A percentile compares a stretch with the other conserved stretches of the same genome.
These are phyloP conservation scores for Stenocarpella maydis DNA, from an alignment of 2,329 filamentous ascomycete species.

Conservation along the genomic window DNA sequence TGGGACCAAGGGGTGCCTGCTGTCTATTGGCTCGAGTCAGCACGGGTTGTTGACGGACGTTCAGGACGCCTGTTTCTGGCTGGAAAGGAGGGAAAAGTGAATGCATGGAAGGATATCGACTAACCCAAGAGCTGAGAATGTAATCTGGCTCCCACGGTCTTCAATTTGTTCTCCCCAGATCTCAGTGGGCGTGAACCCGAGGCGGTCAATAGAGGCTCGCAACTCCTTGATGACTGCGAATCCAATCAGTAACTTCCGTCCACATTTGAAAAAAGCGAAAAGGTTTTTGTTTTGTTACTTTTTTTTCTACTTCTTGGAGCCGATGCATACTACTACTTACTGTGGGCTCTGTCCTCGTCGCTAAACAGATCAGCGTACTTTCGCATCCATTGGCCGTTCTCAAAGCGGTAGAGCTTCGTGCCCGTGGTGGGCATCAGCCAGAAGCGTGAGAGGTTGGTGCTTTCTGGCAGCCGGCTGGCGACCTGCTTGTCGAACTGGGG, in stretches of 20 bases:
- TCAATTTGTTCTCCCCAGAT: slow-evolving; percentile 51
- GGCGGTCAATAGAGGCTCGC: slow-evolving; percentile 46
- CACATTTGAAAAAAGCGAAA: not conserved
- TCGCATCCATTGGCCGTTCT: slow-evolving; percentile 42
- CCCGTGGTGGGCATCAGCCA: slow-evolving; percentile 54
- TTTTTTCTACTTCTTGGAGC: too few species aligned
- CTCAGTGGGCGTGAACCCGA: slow-evolving; percentile 47
- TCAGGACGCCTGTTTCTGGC: not conserved
- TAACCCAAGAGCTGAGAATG: slow-evolving; percentile 49
- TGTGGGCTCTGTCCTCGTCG: slow-evolving; percentile 42
- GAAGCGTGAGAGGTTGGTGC: slow-evolving; percentile 47
- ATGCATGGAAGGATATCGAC: not conserved
- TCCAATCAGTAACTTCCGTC: not conserved
- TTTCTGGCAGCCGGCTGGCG: slow-evolving; percentile 46
- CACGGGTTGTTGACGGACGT: not conserved
- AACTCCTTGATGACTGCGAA: slow-evolving; percentile 43
- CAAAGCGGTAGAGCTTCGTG: slow-evolving; percentile 50
- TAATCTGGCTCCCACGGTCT: slow-evolving; percentile 52
- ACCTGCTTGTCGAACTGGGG: slow-evolving; percentile 52
- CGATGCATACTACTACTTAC: too few species aligned
- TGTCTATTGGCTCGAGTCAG: slow-evolving; percentile 39
- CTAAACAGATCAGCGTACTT: slow-evolving; percentile 51
- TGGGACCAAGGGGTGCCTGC: slow-evolving; percentile 47
- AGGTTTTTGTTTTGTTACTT: not conserved
- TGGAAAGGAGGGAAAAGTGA: too few species aligned